These are phyloP conservation scores for Afroboletus lepidellus DNA, from an alignment of 1,284 basidiomycete species.

Conservation along the genomic window DNA sequence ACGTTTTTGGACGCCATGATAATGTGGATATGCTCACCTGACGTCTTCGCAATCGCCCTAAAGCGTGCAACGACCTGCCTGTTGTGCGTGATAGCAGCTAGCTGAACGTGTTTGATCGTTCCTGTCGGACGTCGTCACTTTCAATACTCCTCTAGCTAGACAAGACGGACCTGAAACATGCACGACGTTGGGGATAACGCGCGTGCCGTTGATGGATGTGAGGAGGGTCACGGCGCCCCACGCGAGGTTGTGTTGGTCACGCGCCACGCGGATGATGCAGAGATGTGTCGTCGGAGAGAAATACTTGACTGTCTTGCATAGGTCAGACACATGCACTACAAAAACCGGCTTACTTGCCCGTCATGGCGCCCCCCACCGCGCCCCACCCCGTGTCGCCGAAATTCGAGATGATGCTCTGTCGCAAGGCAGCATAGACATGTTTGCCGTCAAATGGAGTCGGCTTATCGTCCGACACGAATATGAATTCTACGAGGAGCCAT, in stretches of 20 bases:
- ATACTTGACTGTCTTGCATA: slow-evolving; percentile 62
- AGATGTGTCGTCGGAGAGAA: slow-evolving; percentile 75
- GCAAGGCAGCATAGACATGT: slow-evolving; percentile 63
- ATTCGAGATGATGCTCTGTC: slow-evolving; percentile 66
- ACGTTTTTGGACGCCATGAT: too few species aligned
- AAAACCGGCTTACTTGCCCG: slow-evolving; percentile 42
- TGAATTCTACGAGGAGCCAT: slow-evolving; percentile 76
- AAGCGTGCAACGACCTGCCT: slow-evolving; percentile 64
- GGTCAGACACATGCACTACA: not conserved
- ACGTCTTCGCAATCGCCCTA: slow-evolving; percentile 49
- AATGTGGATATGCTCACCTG: slow-evolving; percentile 41
- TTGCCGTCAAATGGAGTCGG: slow-evolving; percentile 46
- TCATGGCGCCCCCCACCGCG: slow-evolving; percentile 64
- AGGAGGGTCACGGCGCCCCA: slow-evolving; percentile 73
- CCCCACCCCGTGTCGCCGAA: slow-evolving; percentile 84
- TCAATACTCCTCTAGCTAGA: not conserved
- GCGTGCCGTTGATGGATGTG: slow-evolving; percentile 53
- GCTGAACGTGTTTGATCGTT: slow-evolving; percentile 75
- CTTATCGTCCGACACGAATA: slow-evolving; percentile 28
- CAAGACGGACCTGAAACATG: slow-evolving; percentile 65
- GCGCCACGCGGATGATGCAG: slow-evolving; percentile 74
- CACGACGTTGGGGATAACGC: slow-evolving; percentile 66
- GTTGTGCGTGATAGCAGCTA: slow-evolving; percentile 72
- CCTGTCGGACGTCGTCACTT: slow-evolving; percentile 42
- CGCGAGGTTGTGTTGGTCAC: slow-evolving; percentile 70